Evolutionary conservation across 345 rosid species (phyloP).

Genomic region (Luvunga scandens): DNA sequence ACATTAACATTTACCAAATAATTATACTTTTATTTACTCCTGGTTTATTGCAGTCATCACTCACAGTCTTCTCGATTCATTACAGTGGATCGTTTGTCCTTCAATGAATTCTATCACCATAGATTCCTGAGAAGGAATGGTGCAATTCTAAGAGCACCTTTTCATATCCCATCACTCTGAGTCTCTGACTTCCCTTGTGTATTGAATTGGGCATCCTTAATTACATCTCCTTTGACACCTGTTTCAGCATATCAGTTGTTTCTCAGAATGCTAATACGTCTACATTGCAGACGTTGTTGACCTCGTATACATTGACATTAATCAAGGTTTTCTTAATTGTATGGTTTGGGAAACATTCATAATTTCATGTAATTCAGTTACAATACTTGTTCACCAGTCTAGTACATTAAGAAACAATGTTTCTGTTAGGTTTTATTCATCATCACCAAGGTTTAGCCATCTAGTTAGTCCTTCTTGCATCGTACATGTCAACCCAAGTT

Average conservation of each 20-base stretch:
- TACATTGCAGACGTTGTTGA: not conserved
- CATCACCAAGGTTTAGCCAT: too few relatives aligned
- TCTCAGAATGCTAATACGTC: not conserved
- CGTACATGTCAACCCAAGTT: too few relatives aligned
- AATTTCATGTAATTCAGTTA: not conserved
- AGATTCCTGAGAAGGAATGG: slow-evolving; percentile 27
- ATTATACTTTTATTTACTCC: not conserved
- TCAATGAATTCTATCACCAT: slow-evolving; percentile 26
- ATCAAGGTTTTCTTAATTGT: not conserved
- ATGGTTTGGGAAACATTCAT: not conserved
- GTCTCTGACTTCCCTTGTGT: not conserved
- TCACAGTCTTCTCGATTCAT: not conserved
- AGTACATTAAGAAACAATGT: not conserved
- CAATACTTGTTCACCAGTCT: not conserved
- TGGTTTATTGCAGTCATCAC: not conserved
- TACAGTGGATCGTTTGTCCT: slow-evolving; percentile 24
- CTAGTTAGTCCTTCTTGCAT: too few relatives aligned
- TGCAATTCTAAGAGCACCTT: not conserved
- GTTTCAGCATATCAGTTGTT: not conserved
- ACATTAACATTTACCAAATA: not conserved
- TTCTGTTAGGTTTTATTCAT: too few relatives aligned
- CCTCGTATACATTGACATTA: not conserved
- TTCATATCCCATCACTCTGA: not conserved
- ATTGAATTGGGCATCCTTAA: not conserved
- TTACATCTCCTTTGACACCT: not conserved